phyloP scores from a whole-genome alignment of 345 rosid genomes.

The Hibiscus syriacus region DNA sequence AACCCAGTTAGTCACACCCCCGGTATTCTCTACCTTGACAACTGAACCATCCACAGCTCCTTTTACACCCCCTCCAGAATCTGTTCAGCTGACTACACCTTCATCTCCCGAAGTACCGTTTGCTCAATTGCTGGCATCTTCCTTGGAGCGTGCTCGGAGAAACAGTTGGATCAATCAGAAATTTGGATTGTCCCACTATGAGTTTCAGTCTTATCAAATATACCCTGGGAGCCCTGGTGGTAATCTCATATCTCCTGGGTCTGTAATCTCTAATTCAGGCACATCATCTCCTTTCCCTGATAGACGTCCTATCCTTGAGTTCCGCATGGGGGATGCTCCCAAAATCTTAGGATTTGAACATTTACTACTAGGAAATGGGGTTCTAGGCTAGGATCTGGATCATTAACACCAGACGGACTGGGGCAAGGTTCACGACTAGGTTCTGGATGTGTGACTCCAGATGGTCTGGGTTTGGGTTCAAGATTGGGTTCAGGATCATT shows the following conservation, averaged over 20 bases:
- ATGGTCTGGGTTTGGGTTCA: conserved; percentile 48
- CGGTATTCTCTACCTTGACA: conserved; percentile 78
- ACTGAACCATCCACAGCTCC: conserved; percentile 94
- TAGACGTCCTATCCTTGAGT: conserved; percentile 48
- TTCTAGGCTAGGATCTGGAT: conserved; percentile 75
- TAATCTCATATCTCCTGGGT: conserved; percentile 75
- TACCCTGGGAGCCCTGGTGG: conserved; percentile 84
- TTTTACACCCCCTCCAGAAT: conserved; percentile 85
- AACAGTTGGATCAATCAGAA: conserved; percentile 49
- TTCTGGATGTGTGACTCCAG: conserved; percentile 75
- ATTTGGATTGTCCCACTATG: conserved; percentile 54
- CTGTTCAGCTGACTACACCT: conserved; percentile 75
- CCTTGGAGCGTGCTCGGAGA: conserved; percentile 74
- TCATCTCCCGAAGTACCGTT: conserved; percentile 96
- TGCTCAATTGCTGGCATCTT: conserved; percentile 83
- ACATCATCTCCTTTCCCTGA: conserved; percentile 86
- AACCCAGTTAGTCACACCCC: conserved; percentile 95
- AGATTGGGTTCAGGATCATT: conserved; percentile 62
- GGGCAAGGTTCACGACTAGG: conserved; percentile 66
- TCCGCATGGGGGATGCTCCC: conserved; percentile 55
- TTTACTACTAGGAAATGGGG: conserved; percentile 71
- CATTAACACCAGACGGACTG: conserved; percentile 63
- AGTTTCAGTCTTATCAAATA: conserved; percentile 48
- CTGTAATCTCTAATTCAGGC: conserved; percentile 70
- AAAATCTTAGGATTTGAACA: conserved; percentile 64